Base-by-base conservation (phyloP, 2,329 filamentous ascomycete genomes). In the Talaromyces funiculosus region DNA sequence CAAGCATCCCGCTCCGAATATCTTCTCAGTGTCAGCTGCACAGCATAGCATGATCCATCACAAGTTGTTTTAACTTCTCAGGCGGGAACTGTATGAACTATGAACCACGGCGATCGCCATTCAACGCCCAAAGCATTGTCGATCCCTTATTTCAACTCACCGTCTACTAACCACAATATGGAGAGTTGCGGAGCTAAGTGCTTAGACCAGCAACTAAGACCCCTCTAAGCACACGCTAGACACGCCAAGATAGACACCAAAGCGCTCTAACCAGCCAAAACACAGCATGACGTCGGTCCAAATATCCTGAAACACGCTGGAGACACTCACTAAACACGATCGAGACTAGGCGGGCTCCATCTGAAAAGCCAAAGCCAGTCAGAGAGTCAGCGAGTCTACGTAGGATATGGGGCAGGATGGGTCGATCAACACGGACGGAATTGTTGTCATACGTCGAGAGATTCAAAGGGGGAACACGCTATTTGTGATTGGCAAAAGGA, bases 271-370 rank as follows among this genome's bases (percentile, higher is more conserved):
- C 47, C 47, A 51, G 42, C 42, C 47, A 51, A 29, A 51, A 20
- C 29, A 43, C 26, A 16, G 31, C n/a, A 57, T 58, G 45, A 51
- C 56, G 56, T 51, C 43, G 56, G 22, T 24, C 24, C 35, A n/a
- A 43, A 10, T 29, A 10, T 33, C 57, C 47, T 59, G 57, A 59
- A 59, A 59, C 57, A 53, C 57, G 45, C 57, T 42, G 45, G 57
- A 35, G 22, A 38, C 45, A 2, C 4, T 5, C 35, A 5, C 57
- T 54, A 40, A 29, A 37, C 22, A 29, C 7, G 3, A 12, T 24
- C 6, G 12, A 59, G 43, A 26, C 35, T 26, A 29, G 31, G 18
- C 1, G 7, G 51, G 7, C 20, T 38, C 31, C 51, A 37, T 53
- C 51, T 49, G 45, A 31, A 49, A 33, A 26, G 10, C 45, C 45